phyloP scores from a whole-genome alignment of 768 basidiomycete genomes.

The Rhodotorula sphaerocarpa region DNA sequence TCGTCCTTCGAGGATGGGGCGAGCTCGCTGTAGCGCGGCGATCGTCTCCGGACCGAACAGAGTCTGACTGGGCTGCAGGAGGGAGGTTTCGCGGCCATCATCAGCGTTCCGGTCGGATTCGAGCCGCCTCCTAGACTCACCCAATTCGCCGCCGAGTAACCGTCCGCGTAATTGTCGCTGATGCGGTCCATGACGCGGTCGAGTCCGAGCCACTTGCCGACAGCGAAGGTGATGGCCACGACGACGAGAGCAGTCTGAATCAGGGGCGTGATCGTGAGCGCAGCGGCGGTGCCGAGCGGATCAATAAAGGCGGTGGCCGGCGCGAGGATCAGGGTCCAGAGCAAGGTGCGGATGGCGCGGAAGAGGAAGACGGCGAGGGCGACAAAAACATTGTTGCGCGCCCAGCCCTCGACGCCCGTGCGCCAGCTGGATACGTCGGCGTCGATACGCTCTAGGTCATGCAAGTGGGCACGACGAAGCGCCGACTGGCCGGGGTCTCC shows the following conservation, averaged over 20 bases:
- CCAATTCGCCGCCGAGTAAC: constrained; percentile 20
- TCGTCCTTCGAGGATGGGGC: background rate
- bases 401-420: background rate
- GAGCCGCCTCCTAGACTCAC: too few relatives aligned
- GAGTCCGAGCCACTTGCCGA: background rate
- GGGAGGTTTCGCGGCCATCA: too few relatives aligned
- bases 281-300: constrained; percentile 3
- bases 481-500: too few relatives aligned
- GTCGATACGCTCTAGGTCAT: background rate
- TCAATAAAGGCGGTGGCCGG: constrained; percentile 20
- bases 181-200: background rate
- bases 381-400: background rate
- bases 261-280: constrained; percentile 12
- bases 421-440: background rate
- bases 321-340: constrained; percentile 12
- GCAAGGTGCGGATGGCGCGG: background rate
- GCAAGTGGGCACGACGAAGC: background rate
- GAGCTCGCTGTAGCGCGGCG: constrained; percentile 5
- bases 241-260: background rate
- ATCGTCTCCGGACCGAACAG: background rate
- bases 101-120: too few relatives aligned
- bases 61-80: constrained; percentile 6
- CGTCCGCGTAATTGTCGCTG: background rate
- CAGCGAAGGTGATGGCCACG: background rate
- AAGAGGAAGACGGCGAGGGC: constrained; percentile 2